Conservation (phyloP, 129 eudicot genomes). For the Heracleum sosnowskyi region DNA sequence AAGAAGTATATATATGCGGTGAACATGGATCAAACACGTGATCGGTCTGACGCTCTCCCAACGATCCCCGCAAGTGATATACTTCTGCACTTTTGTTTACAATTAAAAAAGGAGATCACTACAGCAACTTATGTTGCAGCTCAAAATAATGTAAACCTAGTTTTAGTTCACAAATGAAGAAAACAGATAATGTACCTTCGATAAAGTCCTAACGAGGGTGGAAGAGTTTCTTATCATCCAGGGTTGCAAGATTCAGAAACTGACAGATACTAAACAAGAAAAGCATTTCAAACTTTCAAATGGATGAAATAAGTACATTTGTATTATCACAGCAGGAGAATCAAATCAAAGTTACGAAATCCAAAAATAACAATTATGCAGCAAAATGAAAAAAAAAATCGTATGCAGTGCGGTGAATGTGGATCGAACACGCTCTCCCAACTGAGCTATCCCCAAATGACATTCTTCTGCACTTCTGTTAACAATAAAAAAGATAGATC, state of each 20-base stretch:
- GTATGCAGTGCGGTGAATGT: slow-evolving; percentile 99
- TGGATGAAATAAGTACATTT: background rate
- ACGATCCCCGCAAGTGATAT: slow-evolving; percentile 68
- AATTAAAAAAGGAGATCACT: too few relatives aligned
- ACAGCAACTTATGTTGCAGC: too few relatives aligned
- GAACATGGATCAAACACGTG: too few relatives aligned
- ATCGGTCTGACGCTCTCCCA: slow-evolving; percentile 38
- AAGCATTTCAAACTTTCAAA: background rate
- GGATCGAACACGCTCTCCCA: slow-evolving; percentile 99
- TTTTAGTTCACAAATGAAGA: too few relatives aligned
- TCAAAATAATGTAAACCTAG: background rate
- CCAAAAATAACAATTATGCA: background rate
- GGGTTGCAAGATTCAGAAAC: background rate
- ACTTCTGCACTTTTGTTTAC: too few relatives aligned
- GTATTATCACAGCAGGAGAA: background rate
- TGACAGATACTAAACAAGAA: background rate
- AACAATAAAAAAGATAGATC: too few relatives aligned
- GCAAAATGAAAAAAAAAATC: background rate
- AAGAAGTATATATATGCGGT: too few relatives aligned
- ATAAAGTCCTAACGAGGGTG: background rate
- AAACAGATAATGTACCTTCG: too few relatives aligned
- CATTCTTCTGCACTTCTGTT: background rate
- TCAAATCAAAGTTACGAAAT: background rate
- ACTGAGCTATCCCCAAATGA: slow-evolving; percentile 88
- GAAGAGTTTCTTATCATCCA: background rate